Base-by-base conservation (phyloP, 2,329 filamentous ascomycete genomes). In the Ophiostoma tasmaniense region DNA sequence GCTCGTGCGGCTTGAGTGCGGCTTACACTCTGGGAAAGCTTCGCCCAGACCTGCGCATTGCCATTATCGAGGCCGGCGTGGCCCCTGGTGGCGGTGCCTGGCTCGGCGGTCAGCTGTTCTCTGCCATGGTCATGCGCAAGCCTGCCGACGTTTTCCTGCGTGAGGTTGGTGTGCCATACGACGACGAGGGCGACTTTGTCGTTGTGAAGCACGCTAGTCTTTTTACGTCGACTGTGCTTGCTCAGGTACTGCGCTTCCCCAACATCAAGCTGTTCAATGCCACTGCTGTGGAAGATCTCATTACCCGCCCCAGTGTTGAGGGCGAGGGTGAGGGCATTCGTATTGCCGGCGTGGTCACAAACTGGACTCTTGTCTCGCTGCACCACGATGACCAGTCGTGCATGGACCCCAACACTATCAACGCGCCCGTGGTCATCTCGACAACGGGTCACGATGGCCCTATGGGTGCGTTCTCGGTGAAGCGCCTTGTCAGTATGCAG, bases 321-420 rank as follows among this genome's bases (percentile, higher is more conserved):
- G 81, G 79, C 52, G 81, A 82, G 25, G 80, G 80, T 28, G 30
- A 52, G 1, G 80, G 82, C 11, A 80, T 96, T 61, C 88, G 90
- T 72, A 89, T 97, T 73, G 90, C 92, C 10, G 93, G 93, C 75
- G 93, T 97, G 1, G 93, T 97, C 68, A 96, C 92, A 75, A 97
- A 97, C 85, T 97, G 93, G 93, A 97, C 93, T 0, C 85, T 97
- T 33, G 93, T 97, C 66, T 87, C 89, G 61, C 90, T 94, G 84
- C 90, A 93, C 79, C 90, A 93, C 79, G 90, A 93, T 77, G 90
- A 94, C 78, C 92, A 96, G 82, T 91, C 87, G 71, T 97, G 93
- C 89, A 96, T 97, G 93, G 93, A 97, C 79, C 93, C 93, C 74
- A 96, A 95, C 86, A 97, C 93, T 75, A 96, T 97, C 85, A 97